phyloP scores from a whole-genome alignment of 2,329 filamentous ascomycete species.

The Aspergillus neoniger region DNA sequence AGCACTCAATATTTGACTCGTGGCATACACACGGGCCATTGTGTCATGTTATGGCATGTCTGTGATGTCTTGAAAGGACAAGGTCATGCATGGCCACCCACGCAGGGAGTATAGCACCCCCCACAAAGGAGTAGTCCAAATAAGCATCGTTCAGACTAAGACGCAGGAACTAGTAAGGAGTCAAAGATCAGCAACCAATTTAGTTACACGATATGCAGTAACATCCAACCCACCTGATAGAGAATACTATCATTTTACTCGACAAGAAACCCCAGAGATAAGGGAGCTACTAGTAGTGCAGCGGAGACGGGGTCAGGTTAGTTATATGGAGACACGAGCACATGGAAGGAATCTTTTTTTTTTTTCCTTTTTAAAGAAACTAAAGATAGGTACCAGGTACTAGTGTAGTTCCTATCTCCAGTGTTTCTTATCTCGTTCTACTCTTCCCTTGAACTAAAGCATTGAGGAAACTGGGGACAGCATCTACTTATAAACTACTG shows the following conservation, averaged over 20 bases:
- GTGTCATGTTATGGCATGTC: too few relatives aligned
- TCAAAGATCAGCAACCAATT: neutral
- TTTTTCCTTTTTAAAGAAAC: neutral
- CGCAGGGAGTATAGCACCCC: neutral
- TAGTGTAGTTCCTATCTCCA: neutral
- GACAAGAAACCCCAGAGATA: neutral
- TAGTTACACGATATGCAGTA: neutral
- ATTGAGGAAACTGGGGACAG: neutral
- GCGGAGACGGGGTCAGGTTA: neutral
- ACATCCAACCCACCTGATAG: neutral
- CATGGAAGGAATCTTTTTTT: neutral
- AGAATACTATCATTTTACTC: neutral
- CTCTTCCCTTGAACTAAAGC: neutral
- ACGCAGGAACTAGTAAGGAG: neutral
- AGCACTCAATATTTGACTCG: too few relatives aligned
- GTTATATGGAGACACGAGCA: neutral
- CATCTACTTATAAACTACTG: neutral
- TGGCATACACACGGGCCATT: too few relatives aligned
- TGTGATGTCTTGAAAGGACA: too few relatives aligned
- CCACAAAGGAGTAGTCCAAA: neutral
- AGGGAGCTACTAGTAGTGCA: neutral
- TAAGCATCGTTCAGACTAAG: neutral
- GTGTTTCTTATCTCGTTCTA: neutral
- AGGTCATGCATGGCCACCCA: too few relatives aligned
- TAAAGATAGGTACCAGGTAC: neutral